Conservation (phyloP, 2,329 filamentous ascomycete genomes). For the Pochonia chlamydosporia region DNA sequence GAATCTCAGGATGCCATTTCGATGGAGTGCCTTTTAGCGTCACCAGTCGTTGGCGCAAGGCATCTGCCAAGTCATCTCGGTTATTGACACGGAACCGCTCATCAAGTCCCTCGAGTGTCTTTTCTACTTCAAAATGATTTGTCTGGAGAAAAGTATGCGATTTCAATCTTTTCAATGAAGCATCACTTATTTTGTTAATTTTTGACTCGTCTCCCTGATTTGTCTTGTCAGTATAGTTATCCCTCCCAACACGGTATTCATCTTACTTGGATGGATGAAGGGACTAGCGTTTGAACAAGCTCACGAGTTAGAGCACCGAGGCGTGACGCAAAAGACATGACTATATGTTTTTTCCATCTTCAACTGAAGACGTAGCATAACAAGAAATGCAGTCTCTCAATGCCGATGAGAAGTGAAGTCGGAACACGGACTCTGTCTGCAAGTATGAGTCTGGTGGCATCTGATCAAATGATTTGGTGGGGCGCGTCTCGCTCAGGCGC, state of each 20-base stretch:
- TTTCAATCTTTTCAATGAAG: slow-evolving; percentile 44
- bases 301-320: slow-evolving; percentile 62
- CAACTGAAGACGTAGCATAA: neutral
- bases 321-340: slow-evolving; percentile 66
- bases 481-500: slow-evolving; percentile 3
- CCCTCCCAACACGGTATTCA: neutral
- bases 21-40: slow-evolving; percentile 48
- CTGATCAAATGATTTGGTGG: neutral
- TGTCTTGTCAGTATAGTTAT: slow-evolving; percentile 3
- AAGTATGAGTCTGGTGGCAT: too few species aligned
- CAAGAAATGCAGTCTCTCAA: too few species aligned
- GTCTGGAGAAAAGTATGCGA: slow-evolving; percentile 56
- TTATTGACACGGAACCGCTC: slow-evolving; percentile 82
- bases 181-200: slow-evolving; percentile 42
- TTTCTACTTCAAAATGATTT: slow-evolving; percentile 68
- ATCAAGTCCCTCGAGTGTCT: slow-evolving; percentile 63
- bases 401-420: too few species aligned
- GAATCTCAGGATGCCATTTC: slow-evolving; percentile 71
- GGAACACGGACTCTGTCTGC: too few species aligned
- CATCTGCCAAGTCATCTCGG: slow-evolving; percentile 72
- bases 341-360: slow-evolving; percentile 3
- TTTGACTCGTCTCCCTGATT: slow-evolving; percentile 22
- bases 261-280: slow-evolving; percentile 46
- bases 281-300: slow-evolving; percentile 60
- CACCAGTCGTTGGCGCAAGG: slow-evolving; percentile 53